Percentiles rank a stretch among this genome's conserved stretches.
Evolutionary conservation across 2,329 filamentous ascomycete genomes (phyloP).

Genomic region (Colletotrichum magnum): DNA sequence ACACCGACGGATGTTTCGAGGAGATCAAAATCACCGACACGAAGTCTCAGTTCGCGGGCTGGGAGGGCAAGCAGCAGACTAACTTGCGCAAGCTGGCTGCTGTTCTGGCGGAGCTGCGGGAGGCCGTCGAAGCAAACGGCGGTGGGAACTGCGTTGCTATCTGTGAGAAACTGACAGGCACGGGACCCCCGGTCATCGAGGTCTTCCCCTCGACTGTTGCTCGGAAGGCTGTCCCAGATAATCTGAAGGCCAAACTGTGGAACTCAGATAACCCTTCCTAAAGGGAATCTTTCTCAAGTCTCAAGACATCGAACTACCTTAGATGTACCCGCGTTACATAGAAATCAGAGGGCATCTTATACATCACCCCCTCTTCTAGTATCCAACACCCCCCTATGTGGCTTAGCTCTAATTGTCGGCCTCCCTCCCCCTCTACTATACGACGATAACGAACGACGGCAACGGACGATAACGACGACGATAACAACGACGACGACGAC

Average conservation of each 20-base stretch:
- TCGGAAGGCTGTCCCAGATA: not conserved
- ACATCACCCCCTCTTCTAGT: too few relatives aligned
- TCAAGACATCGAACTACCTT: too few relatives aligned
- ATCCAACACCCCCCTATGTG: too few relatives aligned
- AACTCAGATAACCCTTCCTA: not conserved
- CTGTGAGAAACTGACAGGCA: not conserved
- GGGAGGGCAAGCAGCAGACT: slow-evolving; percentile 11
- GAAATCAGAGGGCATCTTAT: too few relatives aligned
- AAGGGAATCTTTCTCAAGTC: too few relatives aligned
- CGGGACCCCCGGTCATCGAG: not conserved
- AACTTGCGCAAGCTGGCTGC: slow-evolving; percentile 11
- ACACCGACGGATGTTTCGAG: slow-evolving; percentile 41
- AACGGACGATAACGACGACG: too few relatives aligned
- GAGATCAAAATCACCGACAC: slow-evolving; percentile 25
- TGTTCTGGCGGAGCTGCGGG: slow-evolving; percentile 8
- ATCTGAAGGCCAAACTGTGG: not conserved
- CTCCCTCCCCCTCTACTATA: too few relatives aligned
- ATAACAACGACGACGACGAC: too few relatives aligned
- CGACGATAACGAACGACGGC: too few relatives aligned
- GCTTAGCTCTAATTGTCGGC: too few relatives aligned
- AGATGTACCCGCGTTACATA: too few relatives aligned
- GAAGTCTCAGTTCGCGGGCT: not conserved
- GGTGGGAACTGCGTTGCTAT: slow-evolving; percentile 11
- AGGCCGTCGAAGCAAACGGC: slow-evolving; percentile 5
- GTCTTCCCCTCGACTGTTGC: not conserved